Evolutionary conservation across 495 filamentous ascomycete species (phyloP).

Genomic region (Xylaria grammica): DNA sequence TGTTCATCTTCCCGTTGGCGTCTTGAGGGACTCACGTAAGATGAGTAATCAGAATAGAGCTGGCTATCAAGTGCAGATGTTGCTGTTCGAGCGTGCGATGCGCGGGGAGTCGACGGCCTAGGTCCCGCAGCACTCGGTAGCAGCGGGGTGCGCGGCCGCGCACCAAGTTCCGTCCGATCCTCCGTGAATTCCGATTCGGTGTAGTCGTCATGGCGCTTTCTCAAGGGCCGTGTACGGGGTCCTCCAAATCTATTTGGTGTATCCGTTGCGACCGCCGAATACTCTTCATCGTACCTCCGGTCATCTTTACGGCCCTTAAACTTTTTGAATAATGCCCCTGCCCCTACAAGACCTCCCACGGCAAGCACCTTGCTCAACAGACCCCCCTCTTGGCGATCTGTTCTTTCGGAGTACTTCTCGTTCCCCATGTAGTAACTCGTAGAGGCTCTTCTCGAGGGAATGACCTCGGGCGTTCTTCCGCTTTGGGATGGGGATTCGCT

Average conservation of each 20-base stretch:
- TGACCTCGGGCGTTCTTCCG: slow-evolving; percentile 49
- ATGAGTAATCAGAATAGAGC: slow-evolving; percentile 54
- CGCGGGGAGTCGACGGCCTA: slow-evolving; percentile 46
- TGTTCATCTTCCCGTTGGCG: slow-evolving; percentile 40
- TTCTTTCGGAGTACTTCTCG: slow-evolving; percentile 62
- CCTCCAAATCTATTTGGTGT: slow-evolving; percentile 51
- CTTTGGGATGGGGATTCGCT: slow-evolving; percentile 40
- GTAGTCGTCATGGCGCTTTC: slow-evolving; percentile 38
- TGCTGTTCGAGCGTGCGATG: slow-evolving; percentile 43
- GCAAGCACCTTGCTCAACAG: slow-evolving; percentile 70
- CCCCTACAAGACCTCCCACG: slow-evolving; percentile 70
- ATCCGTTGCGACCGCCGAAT: slow-evolving; percentile 58
- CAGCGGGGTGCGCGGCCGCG: slow-evolving; percentile 44
- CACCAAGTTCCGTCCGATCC: slow-evolving; percentile 44
- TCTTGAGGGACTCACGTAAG: slow-evolving; percentile 54
- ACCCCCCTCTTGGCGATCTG: slow-evolving; percentile 50
- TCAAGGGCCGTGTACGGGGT: slow-evolving; percentile 39
- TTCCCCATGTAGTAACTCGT: slow-evolving; percentile 63
- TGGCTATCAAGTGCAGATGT: slow-evolving; percentile 48
- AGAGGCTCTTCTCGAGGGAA: slow-evolving; percentile 52
- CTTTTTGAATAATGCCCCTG: slow-evolving; percentile 66
- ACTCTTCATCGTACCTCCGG: slow-evolving; percentile 63
- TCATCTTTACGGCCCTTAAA: slow-evolving; percentile 64
- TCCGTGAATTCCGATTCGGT: slow-evolving; percentile 56
- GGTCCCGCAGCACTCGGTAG: slow-evolving; percentile 45